A percentile compares a stretch with the other conserved stretches of the same genome.
phyloP scores from a whole-genome alignment of 768 basidiomycete species.

The Myochromella boudieri region DNA sequence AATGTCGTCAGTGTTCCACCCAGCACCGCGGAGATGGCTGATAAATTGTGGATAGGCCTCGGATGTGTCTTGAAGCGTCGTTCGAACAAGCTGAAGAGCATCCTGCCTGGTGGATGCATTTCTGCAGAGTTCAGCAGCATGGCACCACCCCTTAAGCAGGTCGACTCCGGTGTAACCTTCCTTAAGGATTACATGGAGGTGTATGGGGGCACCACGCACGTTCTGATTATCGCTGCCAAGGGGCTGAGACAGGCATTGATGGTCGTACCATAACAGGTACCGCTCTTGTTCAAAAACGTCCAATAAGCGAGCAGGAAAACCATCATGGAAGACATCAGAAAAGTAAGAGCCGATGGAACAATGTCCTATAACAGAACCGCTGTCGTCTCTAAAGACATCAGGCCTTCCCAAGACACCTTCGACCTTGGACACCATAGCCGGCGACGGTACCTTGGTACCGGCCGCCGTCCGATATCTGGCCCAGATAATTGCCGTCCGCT shows the following conservation, averaged over 20 bases:
- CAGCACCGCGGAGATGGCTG: constrained; percentile 23
- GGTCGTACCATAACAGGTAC: constrained; percentile 57
- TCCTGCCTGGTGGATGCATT: constrained; percentile 7
- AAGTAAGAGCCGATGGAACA: constrained; percentile 54
- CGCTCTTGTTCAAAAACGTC: constrained; percentile 41
- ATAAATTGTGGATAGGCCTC: constrained; percentile 25
- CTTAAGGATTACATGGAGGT: constrained; percentile 48
- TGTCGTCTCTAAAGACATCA: constrained; percentile 36
- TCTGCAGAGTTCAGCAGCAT: constrained; percentile 37
- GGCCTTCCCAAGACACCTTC: constrained; percentile 48
- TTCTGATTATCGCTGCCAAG: constrained; percentile 9
- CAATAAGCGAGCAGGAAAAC: constrained; percentile 31
- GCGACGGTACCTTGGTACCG: constrained; percentile 24
- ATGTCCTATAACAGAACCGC: constrained; percentile 35
- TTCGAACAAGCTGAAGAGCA: constrained; percentile 19
- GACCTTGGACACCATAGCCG: constrained; percentile 34
- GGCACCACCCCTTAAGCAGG: constrained; percentile 58
- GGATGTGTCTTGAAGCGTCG: constrained; percentile 16
- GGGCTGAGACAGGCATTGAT: constrained; percentile 18
- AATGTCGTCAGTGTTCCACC: constrained; percentile 39
- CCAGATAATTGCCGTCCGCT: constrained; percentile 59
- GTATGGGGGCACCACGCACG: constrained; percentile 21
- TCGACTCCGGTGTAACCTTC: constrained; percentile 46
- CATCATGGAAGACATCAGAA: constrained; percentile 27
- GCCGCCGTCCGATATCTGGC: constrained; percentile 30